Evolutionary conservation across 1,284 basidiomycete genomes (phyloP).

Genomic region (Rhodotorula sp.): DNA sequence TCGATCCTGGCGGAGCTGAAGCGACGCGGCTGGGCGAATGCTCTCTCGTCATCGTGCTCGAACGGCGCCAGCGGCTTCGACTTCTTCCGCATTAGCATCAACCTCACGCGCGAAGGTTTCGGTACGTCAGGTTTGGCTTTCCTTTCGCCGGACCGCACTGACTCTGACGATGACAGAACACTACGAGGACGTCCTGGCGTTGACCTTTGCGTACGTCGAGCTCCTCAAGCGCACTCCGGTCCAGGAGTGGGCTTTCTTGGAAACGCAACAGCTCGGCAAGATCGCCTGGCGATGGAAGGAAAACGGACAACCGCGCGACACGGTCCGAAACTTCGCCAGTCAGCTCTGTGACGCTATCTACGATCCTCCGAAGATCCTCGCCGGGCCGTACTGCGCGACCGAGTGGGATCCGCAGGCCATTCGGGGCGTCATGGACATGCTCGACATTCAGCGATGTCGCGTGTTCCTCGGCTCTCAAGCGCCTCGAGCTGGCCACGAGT

Average conservation of each 20-base stretch:
- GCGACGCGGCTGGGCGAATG: constrained; percentile 82
- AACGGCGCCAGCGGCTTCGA: constrained; percentile 74
- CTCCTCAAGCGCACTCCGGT: constrained; percentile 70
- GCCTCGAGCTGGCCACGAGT: constrained; percentile 52
- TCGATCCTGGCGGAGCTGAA: constrained; percentile 82
- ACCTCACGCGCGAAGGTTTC: constrained; percentile 80
- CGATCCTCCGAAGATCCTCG: constrained; percentile 71
- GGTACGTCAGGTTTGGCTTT: constrained; percentile 55
- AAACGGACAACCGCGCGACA: constrained; percentile 68
- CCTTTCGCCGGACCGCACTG: neutral
- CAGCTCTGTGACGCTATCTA: constrained; percentile 63
- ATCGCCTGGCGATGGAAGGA: constrained; percentile 86
- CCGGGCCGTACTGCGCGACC: constrained; percentile 68
- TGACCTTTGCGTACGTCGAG: constrained; percentile 80
- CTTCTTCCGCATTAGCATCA: constrained; percentile 77
- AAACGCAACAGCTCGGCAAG: constrained; percentile 68
- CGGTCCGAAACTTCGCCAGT: constrained; percentile 73
- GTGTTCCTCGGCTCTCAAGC: constrained; percentile 71
- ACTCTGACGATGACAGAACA: constrained; percentile 62
- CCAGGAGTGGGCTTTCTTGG: constrained; percentile 70
- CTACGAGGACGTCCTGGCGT: constrained; percentile 66
- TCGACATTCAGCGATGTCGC: constrained; percentile 64
- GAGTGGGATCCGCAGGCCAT: constrained; percentile 72
- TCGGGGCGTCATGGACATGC: constrained; percentile 60
- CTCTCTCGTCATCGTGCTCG: constrained; percentile 68